Percentiles rank a stretch among this genome's conserved stretches.
These are phyloP conservation scores for Corynascus novoguineensis DNA, from an alignment of 495 filamentous ascomycete species.

Conservation along the genomic window DNA sequence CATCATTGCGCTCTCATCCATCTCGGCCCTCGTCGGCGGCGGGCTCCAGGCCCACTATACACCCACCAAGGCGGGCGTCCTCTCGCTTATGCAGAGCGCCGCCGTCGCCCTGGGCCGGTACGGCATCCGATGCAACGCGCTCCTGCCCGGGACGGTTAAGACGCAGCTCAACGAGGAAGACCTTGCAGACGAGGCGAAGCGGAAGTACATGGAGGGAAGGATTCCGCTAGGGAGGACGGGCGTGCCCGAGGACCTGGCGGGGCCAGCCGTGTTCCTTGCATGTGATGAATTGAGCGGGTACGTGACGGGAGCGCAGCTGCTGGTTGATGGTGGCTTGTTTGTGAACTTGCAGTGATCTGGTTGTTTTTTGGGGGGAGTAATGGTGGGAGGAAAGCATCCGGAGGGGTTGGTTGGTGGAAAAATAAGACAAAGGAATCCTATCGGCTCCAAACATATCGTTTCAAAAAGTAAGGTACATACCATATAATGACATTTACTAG, in stretches of 20 bases:
- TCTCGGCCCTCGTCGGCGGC: conserved; percentile 79
- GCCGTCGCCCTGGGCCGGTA: conserved; percentile 74
- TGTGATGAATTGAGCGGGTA: conserved; percentile 72
- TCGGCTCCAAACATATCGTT: no score
- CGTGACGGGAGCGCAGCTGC: conserved; percentile 74
- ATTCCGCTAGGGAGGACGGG: conserved; percentile 77
- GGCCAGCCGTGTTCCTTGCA: conserved; percentile 82
- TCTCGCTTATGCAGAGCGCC: conserved; percentile 78
- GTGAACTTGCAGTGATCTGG: conserved; percentile 54
- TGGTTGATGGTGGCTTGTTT: conserved; percentile 78
- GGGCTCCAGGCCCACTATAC: conserved; percentile 81
- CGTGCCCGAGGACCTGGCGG: conserved; percentile 62
- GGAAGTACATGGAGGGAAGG: conserved; percentile 74
- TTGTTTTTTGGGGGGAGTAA: no score
- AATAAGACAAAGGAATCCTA: no score
- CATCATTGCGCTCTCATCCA: conserved; percentile 81
- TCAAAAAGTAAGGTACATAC: no score
- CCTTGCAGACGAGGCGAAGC: conserved; percentile 63
- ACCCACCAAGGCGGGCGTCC: conserved; percentile 81
- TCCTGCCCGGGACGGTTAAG: conserved; percentile 78
- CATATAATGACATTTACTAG: no score
- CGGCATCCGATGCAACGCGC: conserved; percentile 75
- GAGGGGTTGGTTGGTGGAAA: background rate
- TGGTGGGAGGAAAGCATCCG: background rate
- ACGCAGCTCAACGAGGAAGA: conserved; percentile 87